Base-by-base conservation (phyloP, 2,329 filamentous ascomycete species). In the Leptographium radiaticola region DNA sequence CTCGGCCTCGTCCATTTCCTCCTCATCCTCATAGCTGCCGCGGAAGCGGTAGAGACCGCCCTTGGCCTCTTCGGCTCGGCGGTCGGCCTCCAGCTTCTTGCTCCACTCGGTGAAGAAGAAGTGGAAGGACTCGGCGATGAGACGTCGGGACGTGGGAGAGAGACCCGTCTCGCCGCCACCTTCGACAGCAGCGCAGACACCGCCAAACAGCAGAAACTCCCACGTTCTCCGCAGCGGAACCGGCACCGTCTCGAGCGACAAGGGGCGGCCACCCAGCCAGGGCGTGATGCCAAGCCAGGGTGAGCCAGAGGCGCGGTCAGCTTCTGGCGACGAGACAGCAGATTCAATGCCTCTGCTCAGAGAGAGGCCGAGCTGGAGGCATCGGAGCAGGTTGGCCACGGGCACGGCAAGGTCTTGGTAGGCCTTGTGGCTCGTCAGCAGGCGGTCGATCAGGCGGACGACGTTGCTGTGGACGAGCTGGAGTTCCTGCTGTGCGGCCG, bases 401-500 rank as follows among this genome's bases (percentile, higher is more conserved):
- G 89, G 90, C 46, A 79, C 75, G 0, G 86, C 87, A 60, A 97
- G 80, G 63, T 98, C 93, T 57, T 89, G 87, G 62, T 96, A 97
- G 15, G 82, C 81, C 42, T 82, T 77, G 63, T 81, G 76, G 34
- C 79, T 73, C 2, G 75, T 76, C 9, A 97, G 75, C 9, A 98
- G 75, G 46, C 90, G 80, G 53, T 76, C 72, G 50, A 86, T 79
- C 42, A 95, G 79, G 57, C 86, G 81, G 8, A 73, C 70, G n/a
- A 93, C 70, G 53, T 78, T 80, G 56, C 75, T 71, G 53, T 71
- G 72, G 16, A 81, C 67, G 2, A 81, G 70, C 33, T 73, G 66
- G 52, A 81, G 61, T 47, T 77, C 73, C 59, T 74, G 68, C 2
- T 62, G 64, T 6, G 67, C 45, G 12, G 45, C 39, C 1, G 43